Percentiles rank a stretch among this genome's conserved stretches.
Evolutionary conservation across 2,329 filamentous ascomycete genomes (phyloP).

Genomic region (Ceratocystis variospora): DNA sequence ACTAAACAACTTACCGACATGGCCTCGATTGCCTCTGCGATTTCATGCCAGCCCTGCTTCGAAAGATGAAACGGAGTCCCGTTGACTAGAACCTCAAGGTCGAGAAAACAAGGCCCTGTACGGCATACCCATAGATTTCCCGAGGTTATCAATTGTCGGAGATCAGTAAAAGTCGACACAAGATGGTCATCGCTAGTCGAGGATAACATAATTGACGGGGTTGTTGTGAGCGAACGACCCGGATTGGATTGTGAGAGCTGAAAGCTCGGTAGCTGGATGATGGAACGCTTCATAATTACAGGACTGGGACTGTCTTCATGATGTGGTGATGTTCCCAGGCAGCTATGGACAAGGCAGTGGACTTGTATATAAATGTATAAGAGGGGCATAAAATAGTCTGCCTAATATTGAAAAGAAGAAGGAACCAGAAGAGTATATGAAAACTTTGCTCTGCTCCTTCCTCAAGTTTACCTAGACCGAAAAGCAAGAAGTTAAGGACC

Average conservation of each 20-base stretch:
- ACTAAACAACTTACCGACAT: conserved; percentile 14
- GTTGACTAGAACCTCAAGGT: conserved; percentile 13
- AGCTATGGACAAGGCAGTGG: not conserved
- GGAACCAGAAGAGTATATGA: not conserved
- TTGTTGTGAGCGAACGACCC: not conserved
- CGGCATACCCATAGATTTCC: conserved; percentile 18
- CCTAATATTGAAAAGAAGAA: not conserved
- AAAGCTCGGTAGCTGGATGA: conserved; percentile 9
- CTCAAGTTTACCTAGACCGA: not conserved
- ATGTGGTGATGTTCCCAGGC: not conserved
- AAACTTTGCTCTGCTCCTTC: not conserved
- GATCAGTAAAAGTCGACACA: conserved; percentile 9
- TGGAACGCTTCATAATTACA: conserved; percentile 1
- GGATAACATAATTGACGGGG: conserved; percentile 1
- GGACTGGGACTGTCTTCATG: not conserved
- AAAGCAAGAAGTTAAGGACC: not conserved
- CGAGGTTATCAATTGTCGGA: conserved; percentile 7
- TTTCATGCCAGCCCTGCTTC: conserved; percentile 7
- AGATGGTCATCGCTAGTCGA: not conserved
- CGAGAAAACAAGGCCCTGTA: conserved; percentile 17
- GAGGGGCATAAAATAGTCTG: not conserved
- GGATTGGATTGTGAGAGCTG: conserved; percentile 6
- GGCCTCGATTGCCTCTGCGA: conserved; percentile 11
- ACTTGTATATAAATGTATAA: not conserved
- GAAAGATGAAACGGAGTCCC: conserved; percentile 13